These are phyloP conservation scores for Melaleuca quinquenervia DNA, from an alignment of 345 rosid species.

Conservation along the genomic window DNA sequence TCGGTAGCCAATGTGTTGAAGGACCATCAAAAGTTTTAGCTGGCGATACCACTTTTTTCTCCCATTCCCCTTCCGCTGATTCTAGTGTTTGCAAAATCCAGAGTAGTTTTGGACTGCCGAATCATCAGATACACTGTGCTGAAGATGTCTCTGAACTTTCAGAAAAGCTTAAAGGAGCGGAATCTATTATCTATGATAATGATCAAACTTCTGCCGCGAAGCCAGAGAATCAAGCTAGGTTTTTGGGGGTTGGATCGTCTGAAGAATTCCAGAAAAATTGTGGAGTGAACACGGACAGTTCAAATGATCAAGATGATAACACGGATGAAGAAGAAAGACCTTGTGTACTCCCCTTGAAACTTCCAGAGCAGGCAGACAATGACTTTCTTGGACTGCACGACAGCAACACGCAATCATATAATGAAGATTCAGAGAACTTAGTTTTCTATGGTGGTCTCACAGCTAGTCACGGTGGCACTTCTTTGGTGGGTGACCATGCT, in stretches of 20 bases:
- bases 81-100: not conserved
- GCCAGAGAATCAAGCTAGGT: not conserved
- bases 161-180: not conserved
- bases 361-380: constrained; percentile 9
- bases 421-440: constrained; percentile 8
- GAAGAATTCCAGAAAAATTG: constrained; percentile 4
- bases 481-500: not conserved
- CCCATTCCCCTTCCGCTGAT: constrained; percentile 7
- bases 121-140: not conserved
- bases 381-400: constrained; percentile 2
- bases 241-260: constrained; percentile 1
- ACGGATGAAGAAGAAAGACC: constrained; percentile 11
- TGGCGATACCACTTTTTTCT: not conserved
- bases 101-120: not conserved
- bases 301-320: constrained; percentile 5
- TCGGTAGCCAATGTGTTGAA: not conserved
- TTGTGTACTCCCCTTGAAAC: constrained; percentile 1
- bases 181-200: constrained; percentile 6
- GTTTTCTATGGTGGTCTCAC: constrained; percentile 7
- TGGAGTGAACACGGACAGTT: constrained; percentile 2
- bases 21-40: not conserved
- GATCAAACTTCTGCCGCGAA: not conserved
- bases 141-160: not conserved
- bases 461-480: constrained; percentile 4
- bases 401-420: not conserved